These are phyloP conservation scores for Heritiera fomes DNA, from an alignment of 345 rosid genomes.

Conservation along the genomic window DNA sequence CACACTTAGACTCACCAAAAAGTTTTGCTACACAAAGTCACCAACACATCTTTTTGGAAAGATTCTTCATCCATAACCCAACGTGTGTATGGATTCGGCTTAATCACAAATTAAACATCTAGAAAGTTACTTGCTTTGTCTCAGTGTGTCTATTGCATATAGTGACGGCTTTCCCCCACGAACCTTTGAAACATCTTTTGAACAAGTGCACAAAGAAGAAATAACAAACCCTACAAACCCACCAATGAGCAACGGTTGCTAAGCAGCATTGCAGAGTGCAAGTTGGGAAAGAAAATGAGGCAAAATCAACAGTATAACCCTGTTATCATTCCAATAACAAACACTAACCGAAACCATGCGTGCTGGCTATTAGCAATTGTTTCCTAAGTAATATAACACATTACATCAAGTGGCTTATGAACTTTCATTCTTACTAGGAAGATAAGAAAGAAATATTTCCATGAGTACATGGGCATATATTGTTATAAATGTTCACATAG, in stretches of 20 bases:
- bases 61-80: conserved; percentile 71
- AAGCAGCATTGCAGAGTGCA: conserved; percentile 8
- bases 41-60: conserved; percentile 71
- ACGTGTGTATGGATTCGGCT: conserved; percentile 73
- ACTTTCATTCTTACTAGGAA: no score
- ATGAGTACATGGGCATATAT: background rate
- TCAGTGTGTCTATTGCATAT: conserved; percentile 74
- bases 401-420: conserved; percentile 1
- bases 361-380: background rate
- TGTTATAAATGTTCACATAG: background rate
- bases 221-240: conserved; percentile 62
- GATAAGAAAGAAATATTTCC: no score
- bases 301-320: background rate
- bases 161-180: conserved; percentile 82
- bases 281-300: no score
- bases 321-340: conserved; percentile 2
- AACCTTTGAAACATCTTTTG: conserved; percentile 76
- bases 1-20: background rate
- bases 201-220: conserved; percentile 76
- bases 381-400: background rate
- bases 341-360: background rate
- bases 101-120: conserved; percentile 59
- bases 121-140: conserved; percentile 71
- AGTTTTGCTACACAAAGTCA: background rate
- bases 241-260: background rate